Evolutionary conservation across 1,139 yeast species (phyloP).

Genomic region (Blastobotrys apis): DNA sequence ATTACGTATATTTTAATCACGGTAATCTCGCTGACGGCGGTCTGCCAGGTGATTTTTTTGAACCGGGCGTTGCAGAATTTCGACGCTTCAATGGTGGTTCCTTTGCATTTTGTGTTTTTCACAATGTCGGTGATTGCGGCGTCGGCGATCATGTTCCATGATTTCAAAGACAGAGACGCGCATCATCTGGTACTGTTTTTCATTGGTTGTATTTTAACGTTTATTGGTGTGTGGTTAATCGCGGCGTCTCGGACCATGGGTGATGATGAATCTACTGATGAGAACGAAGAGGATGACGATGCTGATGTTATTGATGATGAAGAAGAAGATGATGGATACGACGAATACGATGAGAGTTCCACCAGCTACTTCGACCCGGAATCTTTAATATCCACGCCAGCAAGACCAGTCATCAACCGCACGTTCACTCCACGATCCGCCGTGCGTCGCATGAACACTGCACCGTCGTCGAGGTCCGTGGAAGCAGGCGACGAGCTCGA

Average conservation of each 20-base stretch:
- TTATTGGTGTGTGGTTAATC: constrained; percentile 42
- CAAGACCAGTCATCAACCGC: constrained; percentile 6
- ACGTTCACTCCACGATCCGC: neutral
- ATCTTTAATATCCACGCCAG: constrained; percentile 4
- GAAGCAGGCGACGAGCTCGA: neutral
- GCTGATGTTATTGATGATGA: neutral
- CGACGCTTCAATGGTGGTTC: constrained; percentile 44
- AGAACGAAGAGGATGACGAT: neutral
- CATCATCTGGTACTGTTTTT: constrained; percentile 28
- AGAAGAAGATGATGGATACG: no score
- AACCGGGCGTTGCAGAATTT: constrained; percentile 39
- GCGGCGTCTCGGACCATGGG: constrained; percentile 18
- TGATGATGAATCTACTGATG: neutral
- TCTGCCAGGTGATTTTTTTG: constrained; percentile 38
- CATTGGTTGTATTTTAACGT: constrained; percentile 38
- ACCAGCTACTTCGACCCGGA: neutral
- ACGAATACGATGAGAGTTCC: no score
- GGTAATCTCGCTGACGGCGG: constrained; percentile 37
- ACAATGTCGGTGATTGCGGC: constrained; percentile 41
- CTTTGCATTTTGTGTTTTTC: constrained; percentile 45
- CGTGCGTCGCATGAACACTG: neutral
- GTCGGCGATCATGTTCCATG: constrained; percentile 41
- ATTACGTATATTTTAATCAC: constrained; percentile 33
- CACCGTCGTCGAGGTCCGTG: neutral
- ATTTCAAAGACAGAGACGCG: constrained; percentile 33